Base-by-base conservation (phyloP, 1,284 basidiomycete species). In the Ceraceosorus bombacis region DNA sequence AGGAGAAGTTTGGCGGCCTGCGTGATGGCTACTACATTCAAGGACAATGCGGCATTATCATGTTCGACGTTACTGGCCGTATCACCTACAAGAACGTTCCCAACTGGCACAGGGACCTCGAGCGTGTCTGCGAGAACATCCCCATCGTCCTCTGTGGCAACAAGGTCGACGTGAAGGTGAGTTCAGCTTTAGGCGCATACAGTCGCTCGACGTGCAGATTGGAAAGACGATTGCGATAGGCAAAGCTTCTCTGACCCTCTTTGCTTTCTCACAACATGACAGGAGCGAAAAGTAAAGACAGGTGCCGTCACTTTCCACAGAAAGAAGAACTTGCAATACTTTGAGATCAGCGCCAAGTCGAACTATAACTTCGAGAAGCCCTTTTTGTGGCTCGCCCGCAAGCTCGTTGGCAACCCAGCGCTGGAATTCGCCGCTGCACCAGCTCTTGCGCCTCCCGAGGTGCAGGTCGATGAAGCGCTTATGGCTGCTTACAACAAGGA, bases 351-450 rank as follows among this genome's bases (percentile, higher is more conserved):
- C 5, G 95, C 95, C 67, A 98, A 98, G 82, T 96, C 91, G 57
- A 99, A 99, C 85, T 99, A 98, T 82, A 99, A 99, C 85, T 98
- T 98, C 78, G 95, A 99, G 82, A 97, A 98, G 81, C 95, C 95
- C 54, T 98, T 98, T 90, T 85, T 98, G 68, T 98, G 95, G 95
- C 84, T 98, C 78, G 94, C 91, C 58, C 86, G 93, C 81, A 99
- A 98, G 83, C 84, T 99, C 65, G 91, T 94, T 71, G 95, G 92
- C 65, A 96, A 96, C 82, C 82, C 86, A 55, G 69, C 81, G 53
- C 86, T 99, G 67, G 94, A 98, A 65, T 97, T 99, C 72, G 92
- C 95, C 63, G 93, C 95, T 59, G 93, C 92, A 7, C 91, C 92
- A 43, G 95, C 95, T 57, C 87, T 98, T 58, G 88, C 88, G 39